Percentiles rank a stretch among this genome's conserved stretches.
phyloP scores from a whole-genome alignment of 768 basidiomycete species.

The Xanthoconium purpureum region DNA sequence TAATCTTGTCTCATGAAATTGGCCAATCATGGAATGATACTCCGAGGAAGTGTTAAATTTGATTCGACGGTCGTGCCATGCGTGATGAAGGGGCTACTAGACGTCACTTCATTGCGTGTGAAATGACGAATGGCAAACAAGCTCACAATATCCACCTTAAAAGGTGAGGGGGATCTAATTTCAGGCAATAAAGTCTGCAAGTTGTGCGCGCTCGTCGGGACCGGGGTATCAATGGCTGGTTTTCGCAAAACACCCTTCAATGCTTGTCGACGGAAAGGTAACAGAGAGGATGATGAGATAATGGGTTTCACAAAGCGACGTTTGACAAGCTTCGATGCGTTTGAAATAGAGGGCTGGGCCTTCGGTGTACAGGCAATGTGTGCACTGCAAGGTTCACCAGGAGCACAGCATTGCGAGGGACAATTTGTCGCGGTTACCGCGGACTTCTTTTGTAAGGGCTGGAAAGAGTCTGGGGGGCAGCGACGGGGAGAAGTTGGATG shows the following conservation, averaged over 20 bases:
- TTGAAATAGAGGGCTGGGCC: background rate
- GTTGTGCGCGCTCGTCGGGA: background rate
- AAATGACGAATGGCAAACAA: background rate
- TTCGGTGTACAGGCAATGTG: background rate
- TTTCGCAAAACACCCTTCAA: constrained; percentile 5
- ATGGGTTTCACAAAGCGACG: background rate
- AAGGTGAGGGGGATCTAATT: constrained; percentile 25
- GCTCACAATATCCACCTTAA: constrained; percentile 28
- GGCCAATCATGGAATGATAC: background rate
- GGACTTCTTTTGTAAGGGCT: background rate
- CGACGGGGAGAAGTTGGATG: background rate
- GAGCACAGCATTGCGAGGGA: background rate
- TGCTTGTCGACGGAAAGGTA: background rate
- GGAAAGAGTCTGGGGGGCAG: background rate
- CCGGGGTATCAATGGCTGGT: background rate
- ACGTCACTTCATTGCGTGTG: constrained; percentile 12
- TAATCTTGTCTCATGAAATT: background rate
- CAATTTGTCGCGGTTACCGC: background rate
- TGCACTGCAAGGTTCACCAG: background rate
- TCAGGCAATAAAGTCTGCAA: constrained; percentile 18
- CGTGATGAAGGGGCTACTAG: constrained; percentile 28
- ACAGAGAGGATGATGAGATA: background rate
- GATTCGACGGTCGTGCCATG: constrained; percentile 27
- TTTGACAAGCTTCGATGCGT: constrained; percentile 7
- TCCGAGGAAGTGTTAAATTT: constrained; percentile 11